Evolutionary conservation across 2,329 filamentous ascomycete species (phyloP), one percentile per base, ranked within the genome.

Genomic region (Microcyclosporella mali): DNA sequence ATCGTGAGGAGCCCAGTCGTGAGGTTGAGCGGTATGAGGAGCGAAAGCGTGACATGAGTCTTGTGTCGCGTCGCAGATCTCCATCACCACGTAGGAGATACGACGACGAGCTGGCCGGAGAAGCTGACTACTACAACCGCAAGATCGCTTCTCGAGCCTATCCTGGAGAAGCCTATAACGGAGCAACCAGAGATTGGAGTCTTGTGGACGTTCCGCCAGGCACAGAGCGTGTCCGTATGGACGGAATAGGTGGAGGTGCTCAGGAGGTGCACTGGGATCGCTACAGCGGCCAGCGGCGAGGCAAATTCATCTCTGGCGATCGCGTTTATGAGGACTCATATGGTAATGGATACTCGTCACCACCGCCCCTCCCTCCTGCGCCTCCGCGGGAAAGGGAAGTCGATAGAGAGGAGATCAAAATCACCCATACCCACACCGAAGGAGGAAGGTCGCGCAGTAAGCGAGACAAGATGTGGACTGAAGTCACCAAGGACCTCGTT

Each of bases 401-500:
- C 53, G 70, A 73, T 17, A 71, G 70, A 14, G 79, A 56, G 34
- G 57, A 82, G 69, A 50, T 70, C 64, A 53, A 45, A 33, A 58
- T 58, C 44, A 56, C 55, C 11, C 47, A 54, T 34, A 50, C 51
- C 4, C 42, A 50, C 14, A 32, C 33, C 14, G 34, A 33, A 10
- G 49, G 42, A 46, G 43, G 46, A 44, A 40, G 27, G 30, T 37
- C 42, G 17, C 46, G 47, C 11, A 49, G 45, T 21, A 56, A 56
- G 45, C 51, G 50, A 8, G 69, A 67, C 51, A 70, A 72, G 47
- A 85, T 94, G 71, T 97, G 90, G 90, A 98, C 92, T 0, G 92
- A 97, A 67, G 88, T 98, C 56, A 94, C 90, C 34, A 95, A 94
- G 68, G 89, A 95, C 55, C 69, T 97, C 28, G 87, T 97, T 12